A percentile compares a stretch with the other conserved stretches of the same genome.
phyloP scores from a whole-genome alignment of 257 asterid genomes.

The Solanum gandarillasii region DNA sequence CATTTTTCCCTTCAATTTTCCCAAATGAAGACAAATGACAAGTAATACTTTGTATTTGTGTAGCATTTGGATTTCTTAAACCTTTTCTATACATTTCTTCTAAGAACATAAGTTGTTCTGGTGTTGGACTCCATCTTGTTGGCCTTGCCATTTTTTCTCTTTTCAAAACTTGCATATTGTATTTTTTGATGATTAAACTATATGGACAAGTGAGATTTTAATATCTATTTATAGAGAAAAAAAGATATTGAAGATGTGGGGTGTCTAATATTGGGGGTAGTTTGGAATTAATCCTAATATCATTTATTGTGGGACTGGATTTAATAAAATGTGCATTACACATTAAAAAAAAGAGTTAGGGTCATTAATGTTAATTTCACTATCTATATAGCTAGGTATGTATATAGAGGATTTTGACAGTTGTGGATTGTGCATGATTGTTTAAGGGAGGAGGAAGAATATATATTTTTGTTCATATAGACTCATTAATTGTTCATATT shows the following conservation, averaged over 20 bases:
- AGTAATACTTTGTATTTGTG: slow-evolving; percentile 68
- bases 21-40: slow-evolving; percentile 56
- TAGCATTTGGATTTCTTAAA: slow-evolving; percentile 61
- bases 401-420: neutral
- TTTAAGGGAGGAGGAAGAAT: neutral
- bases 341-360: neutral
- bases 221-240: neutral
- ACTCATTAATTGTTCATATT: neutral
- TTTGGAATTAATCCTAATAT: neutral
- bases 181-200: neutral
- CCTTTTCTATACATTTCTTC: slow-evolving; percentile 69
- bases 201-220: neutral
- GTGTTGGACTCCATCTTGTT: slow-evolving; percentile 80
- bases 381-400: neutral
- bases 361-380: neutral
- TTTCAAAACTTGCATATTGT: neutral
- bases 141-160: neutral
- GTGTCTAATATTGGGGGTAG: neutral
- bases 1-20: slow-evolving; percentile 72
- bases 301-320: neutral
- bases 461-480: neutral
- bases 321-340: neutral
- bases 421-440: neutral
- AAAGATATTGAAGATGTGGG: neutral
- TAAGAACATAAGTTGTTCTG: slow-evolving; percentile 65